Base-by-base conservation (phyloP, 2,329 filamentous ascomycete genomes). In the Amesomyces nigricolor region DNA sequence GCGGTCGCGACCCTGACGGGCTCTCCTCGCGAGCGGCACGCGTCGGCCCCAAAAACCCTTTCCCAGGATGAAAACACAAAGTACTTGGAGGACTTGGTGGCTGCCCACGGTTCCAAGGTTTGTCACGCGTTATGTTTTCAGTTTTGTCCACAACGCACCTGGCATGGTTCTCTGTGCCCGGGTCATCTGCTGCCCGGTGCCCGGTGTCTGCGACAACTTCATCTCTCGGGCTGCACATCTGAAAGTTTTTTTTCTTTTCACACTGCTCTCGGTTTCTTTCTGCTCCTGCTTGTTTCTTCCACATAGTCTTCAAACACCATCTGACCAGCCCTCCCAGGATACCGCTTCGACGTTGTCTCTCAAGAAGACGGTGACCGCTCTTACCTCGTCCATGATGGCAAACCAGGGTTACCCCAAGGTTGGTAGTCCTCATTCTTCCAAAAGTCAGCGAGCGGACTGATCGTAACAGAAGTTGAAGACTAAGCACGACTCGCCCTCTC, bases 351-450 rank as follows among this genome's bases (percentile, higher is more conserved):
- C 54, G 17, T 45, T 55, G 2, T 57, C 63, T n/a, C 53, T 68
- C 37, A 77, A 77, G 65, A 78, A 76, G 62, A 67, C 70, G n/a
- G 68, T 77, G 30, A 69, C 72, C 38, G 73, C 74, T 39, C 70
- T 84, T 60, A 68, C 75, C 29, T 75, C 80, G 5, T 79, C 77
- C 47, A 83, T 80, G 64, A 67, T 83, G 61, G 74, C 73, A 54
- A 83, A 83, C 56, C 79, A 82, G 67, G 73, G 71, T 63, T 71
- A 67, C 59, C 70, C 74, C 63, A 82, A 82, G 77, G 81, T 82
- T 61, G 58, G 67, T 57, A 42, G 44, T 14, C 22, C 29, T 38
- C 8, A 37, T 43, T 2, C n/a, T 37, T 35, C 26, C 5, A 35
- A 32, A n/a, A 39, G 13, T 11, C 22, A 30, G 44, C 42, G 17